Evolutionary conservation across 177 flowering plant species (phyloP).

Genomic region (Tripterygium wilfordii): DNA sequence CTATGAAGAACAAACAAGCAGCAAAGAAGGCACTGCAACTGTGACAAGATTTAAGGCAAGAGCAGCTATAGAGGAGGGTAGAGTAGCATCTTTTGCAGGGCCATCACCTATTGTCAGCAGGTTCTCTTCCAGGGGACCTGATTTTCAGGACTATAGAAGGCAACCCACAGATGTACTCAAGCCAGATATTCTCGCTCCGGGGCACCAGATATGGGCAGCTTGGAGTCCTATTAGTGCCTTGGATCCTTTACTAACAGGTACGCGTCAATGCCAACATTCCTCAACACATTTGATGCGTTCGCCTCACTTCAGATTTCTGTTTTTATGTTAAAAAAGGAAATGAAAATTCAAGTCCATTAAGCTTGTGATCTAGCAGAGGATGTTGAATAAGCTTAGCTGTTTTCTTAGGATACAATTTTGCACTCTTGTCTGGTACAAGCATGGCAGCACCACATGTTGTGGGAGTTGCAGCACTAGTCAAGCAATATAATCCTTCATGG

Average conservation of each 20-base stretch:
- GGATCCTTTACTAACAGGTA: slow-evolving; percentile 62
- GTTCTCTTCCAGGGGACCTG: slow-evolving; percentile 93
- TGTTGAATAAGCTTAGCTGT: too few relatives aligned
- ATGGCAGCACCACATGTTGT: slow-evolving; percentile 95
- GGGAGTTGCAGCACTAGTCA: slow-evolving; percentile 82
- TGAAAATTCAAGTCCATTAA: too few relatives aligned
- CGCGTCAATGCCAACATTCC: too few relatives aligned
- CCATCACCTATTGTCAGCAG: slow-evolving; percentile 71
- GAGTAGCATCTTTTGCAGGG: slow-evolving; percentile 49
- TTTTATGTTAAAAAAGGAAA: too few relatives aligned
- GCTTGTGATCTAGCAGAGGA: too few relatives aligned
- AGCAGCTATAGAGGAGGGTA: slow-evolving; percentile 81
- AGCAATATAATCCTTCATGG: slow-evolving; percentile 77
- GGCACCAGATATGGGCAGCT: slow-evolving; percentile 89
- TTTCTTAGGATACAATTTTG: slow-evolving; percentile 52
- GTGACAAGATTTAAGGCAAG: slow-evolving; percentile 37
- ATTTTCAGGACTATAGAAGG: slow-evolving; percentile 40
- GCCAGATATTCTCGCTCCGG: slow-evolving; percentile 93
- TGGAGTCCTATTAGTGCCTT: slow-evolving; percentile 82
- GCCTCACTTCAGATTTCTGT: too few relatives aligned
- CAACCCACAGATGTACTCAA: slow-evolving; percentile 67
- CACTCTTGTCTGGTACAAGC: slow-evolving; percentile 83
- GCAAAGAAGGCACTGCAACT: slow-evolving; percentile 34
- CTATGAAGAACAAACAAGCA: slow-evolving; percentile 47
- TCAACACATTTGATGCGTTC: too few relatives aligned